Conservation (phyloP, 306 rosid genomes). For the Lithocarpus polystachyus region DNA sequence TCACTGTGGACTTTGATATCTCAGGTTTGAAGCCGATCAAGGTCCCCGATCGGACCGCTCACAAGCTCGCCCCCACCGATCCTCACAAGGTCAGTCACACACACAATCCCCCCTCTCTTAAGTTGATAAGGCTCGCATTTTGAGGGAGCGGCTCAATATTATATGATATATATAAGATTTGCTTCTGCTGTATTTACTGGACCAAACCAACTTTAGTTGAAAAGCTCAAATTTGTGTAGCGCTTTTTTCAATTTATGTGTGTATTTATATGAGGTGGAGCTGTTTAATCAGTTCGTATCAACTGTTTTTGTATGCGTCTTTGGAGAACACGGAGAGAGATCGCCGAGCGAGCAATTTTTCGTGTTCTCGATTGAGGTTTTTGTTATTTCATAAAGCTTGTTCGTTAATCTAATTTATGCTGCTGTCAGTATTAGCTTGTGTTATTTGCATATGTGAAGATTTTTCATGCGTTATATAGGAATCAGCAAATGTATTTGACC, state of each 20-base stretch:
- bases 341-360: constrained; percentile 6
- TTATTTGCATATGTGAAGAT: background rate
- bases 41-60: constrained; percentile 26
- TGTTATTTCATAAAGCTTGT: background rate
- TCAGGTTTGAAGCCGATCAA: constrained; percentile 22
- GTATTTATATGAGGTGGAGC: background rate
- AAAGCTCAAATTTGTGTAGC: background rate
- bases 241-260: background rate
- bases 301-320: constrained; percentile 5
- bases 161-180: background rate
- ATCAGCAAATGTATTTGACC: background rate
- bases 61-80: constrained; percentile 23
- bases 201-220: background rate
- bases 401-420: background rate
- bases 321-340: constrained; percentile 15
- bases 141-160: background rate
- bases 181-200: background rate
- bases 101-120: background rate
- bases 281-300: background rate
- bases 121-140: constrained; percentile 49
- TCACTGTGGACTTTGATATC: constrained; percentile 19
- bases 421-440: background rate
- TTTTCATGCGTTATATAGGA: background rate
- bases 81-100: constrained; percentile 31
- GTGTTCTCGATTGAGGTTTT: constrained; percentile 23